phyloP scores from a whole-genome alignment of 2,329 filamentous ascomycete genomes.

The Ceratocystis eucalypticola region DNA sequence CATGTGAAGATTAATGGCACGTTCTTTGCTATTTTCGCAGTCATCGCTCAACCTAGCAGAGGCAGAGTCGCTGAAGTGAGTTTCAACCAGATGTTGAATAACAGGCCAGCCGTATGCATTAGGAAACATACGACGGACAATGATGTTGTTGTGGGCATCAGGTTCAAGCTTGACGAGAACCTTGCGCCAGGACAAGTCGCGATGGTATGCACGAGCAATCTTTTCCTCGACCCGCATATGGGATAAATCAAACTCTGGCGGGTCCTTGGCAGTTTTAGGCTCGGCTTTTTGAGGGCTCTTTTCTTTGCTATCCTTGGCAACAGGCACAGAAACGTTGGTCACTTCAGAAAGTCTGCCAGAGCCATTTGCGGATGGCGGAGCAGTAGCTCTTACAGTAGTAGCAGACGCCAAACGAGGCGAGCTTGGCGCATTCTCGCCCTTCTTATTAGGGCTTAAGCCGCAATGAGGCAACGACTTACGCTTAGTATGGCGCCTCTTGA shows the following conservation, averaged over 20 bases:
- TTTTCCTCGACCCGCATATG: slow-evolving; percentile 92
- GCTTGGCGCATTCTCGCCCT: not conserved
- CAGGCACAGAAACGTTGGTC: not conserved
- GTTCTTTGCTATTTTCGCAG: slow-evolving; percentile 51
- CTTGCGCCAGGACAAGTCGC: slow-evolving; percentile 85
- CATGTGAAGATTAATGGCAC: slow-evolving; percentile 47
- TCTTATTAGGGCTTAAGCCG: slow-evolving; percentile 18
- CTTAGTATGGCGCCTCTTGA: slow-evolving; percentile 39
- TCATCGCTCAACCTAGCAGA: slow-evolving; percentile 53
- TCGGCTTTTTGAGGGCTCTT: slow-evolving; percentile 24
- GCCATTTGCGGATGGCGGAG: not conserved
- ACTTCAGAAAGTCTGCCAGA: slow-evolving; percentile 14
- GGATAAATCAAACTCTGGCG: slow-evolving; percentile 37
- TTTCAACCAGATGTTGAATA: slow-evolving; percentile 84
- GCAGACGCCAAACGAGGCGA: not conserved
- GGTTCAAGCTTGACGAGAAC: slow-evolving; percentile 90
- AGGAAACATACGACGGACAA: slow-evolving; percentile 89
- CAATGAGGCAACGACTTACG: slow-evolving; percentile 22
- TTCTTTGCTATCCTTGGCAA: not conserved
- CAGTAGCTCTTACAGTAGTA: slow-evolving; percentile 18
- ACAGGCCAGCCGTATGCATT: slow-evolving; percentile 98
- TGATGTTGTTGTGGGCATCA: slow-evolving; percentile 96
- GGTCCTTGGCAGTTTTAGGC: slow-evolving; percentile 29
- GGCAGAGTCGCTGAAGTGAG: slow-evolving; percentile 69
- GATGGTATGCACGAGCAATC: slow-evolving; percentile 90